Evolutionary conservation across 1,139 yeast species (phyloP), one percentile per base, ranked within the genome.

Genomic region (Yamadazyma atlantica): DNA sequence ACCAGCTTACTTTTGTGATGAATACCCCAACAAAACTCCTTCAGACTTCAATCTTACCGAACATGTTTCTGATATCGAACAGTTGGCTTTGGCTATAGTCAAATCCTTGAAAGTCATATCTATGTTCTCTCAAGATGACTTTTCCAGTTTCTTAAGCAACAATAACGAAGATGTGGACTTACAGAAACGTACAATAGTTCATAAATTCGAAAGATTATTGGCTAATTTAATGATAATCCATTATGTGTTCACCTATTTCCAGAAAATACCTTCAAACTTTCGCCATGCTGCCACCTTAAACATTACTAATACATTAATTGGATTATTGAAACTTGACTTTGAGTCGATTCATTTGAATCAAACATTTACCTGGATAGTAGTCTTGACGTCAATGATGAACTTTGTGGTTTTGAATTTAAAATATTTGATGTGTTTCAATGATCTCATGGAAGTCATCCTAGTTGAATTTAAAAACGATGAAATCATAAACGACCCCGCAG

Each of bases 401-500:
- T 29, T 19, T 19, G 15, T 19, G 8, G 11, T 16, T 19, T 11
- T 29, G 11, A 42, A 42, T 21, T 34, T 42, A 26, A 27, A 18
- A 18, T 37, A 27, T 21, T 10, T 39, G 3, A 29, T 35, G 1
- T 28, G 35, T 4, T 33, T 37, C 17, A 37, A 34, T 5, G 7
- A 11, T 3, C 28, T 39, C 7, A 23, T 35, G 16, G 23, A 36
- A 9, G n/a, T 17, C 3, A 9, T 40, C 9, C 21, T 39, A 21
- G 7, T 8, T 2, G 26, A 30, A 7, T 36, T 36, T 21, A 23
- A 25, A 13, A 16, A 18, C 2, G 32, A 16, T 2, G 25, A 21
- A 2, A 27, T 34, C 9, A n/a, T 50, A 23, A 41, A 48, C 4
- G 52, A 57, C 33, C 49, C 51, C 11, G 46, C 62, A 28, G 53